phyloP scores from a whole-genome alignment of 805 yeast genomes.

The Pichia scutulata region DNA sequence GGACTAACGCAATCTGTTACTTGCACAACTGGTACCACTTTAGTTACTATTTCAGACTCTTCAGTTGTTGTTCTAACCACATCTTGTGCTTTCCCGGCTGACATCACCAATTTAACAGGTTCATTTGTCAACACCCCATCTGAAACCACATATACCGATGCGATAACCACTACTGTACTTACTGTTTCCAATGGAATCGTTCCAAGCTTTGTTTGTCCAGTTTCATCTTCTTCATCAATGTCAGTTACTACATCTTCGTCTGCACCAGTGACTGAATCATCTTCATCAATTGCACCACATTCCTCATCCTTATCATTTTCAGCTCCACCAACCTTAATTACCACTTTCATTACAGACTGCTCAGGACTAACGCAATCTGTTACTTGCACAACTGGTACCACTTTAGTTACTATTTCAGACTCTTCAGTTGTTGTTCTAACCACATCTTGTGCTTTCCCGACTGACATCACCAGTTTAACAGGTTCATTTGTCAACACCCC shows the following conservation, averaged over 20 bases:
- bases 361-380: neutral
- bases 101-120: conserved; percentile 1
- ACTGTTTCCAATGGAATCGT: conserved; percentile 4
- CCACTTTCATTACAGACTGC: conserved; percentile 1
- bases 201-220: conserved; percentile 4
- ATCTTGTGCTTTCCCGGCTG: conserved; percentile 4
- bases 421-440: neutral
- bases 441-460: conserved; percentile 7
- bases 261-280: conserved; percentile 1
- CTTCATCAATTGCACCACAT: neutral
- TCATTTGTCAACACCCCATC: conserved; percentile 3
- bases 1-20: neutral
- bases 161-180: neutral
- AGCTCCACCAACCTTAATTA: neutral
- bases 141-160: neutral
- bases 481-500: conserved; percentile 6
- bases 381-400: conserved; percentile 2
- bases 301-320: neutral
- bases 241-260: neutral
- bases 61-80: conserved; percentile 3
- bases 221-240: conserved; percentile 5
- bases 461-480: neutral
- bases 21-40: conserved; percentile 4
- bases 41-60: neutral
- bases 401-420: neutral